Base-by-base conservation (phyloP, 345 rosid species). In the Hibiscus tridactylites region DNA sequence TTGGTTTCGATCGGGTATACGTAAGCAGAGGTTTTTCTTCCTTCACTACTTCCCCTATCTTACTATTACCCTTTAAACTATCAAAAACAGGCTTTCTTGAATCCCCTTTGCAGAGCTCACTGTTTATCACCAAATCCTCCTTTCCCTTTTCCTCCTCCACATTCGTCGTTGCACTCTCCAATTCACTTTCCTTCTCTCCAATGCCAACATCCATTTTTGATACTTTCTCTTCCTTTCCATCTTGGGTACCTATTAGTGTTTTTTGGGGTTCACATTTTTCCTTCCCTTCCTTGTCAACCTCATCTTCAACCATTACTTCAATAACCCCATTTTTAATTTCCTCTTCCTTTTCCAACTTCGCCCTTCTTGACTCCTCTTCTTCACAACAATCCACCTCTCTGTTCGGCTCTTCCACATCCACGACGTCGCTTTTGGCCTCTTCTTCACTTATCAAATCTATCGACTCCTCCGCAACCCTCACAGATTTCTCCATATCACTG, bases 341-440 rank as follows among this genome's bases (percentile, higher is more conserved):
- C 44, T 39, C 42, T 37, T 6, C 42, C 42, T 6, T 39, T 39
- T 39, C 44, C 44, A 39, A 7, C 44, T 39, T 39, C 44, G 2
- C 44, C 9, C 44, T 39, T 39, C 10, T 39, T 0, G 44, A 39
- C 9, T 39, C 44, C 9, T 39, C 44, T 39, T 39, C 44, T 39
- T 39, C 44, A 39, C 44, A 39, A 39, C 44, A 39, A 39, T 39
- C 44, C 44, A 39, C 44, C 44, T 39, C 44, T 39, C 44, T 39
- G 10, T 39, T 39, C 44, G 44, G 44, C 7, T 72, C 76, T 49
- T 85, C 91, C 68, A 81, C 39, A 76, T 91, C 94, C 42, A 87
- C 85, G 42, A 87, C 88, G 50, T 87, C 97, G 65, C 96, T 90
- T 80, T 88, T 85, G 6, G 82, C 90, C 74, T 87, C 94, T 35